Base-by-base conservation (phyloP, 2,329 filamentous ascomycete species). In the Thielaviopsis populi region DNA sequence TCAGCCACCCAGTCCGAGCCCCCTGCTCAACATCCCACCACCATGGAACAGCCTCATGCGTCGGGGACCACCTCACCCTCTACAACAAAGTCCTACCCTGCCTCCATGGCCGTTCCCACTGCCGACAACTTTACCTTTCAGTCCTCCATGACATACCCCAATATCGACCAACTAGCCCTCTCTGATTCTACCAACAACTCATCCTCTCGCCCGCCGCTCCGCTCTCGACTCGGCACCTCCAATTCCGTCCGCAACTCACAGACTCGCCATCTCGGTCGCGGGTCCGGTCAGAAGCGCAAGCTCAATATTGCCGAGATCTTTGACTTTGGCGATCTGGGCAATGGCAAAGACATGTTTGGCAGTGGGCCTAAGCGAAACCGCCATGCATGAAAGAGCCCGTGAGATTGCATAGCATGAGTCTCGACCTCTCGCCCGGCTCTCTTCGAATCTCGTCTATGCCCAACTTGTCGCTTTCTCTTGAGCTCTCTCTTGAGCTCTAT, bases 261-360 rank as follows among this genome's bases (percentile, higher is more conserved):
- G 68, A 27, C 67, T 67, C 22, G 72, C 67, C 77, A 80, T 59
- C 74, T 88, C 8, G 83, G 84, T 3, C 80, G 80, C 65, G 84
- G 83, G 6, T 82, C 86, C 8, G 88, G 88, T 1, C 80, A 83
- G 68, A 92, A 92, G 73, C 80, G 88, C 50, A 82, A 87, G 69
- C 80, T 89, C 68, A 86, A 88, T 69, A 81, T 88, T 69, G 82
- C 83, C 27, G 88, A 91, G 70, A 84, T 90, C 63, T 91, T 91
- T 70, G 87, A 89, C 70, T 76, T 88, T 7, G 82, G 83, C 62
- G 83, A 82, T 67, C 72, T 87, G 61, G 80, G 80, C 40, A 78
- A 81, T 66, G 81, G 81, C 53, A 86, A 86, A 70, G 86, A 89
- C 66, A 72, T 77, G 41, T 80, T 80, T 67, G 76, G 78, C 15